These are phyloP conservation scores for Kingdonia uniflora DNA, from an alignment of 164 flowering plant species.

Conservation along the genomic window DNA sequence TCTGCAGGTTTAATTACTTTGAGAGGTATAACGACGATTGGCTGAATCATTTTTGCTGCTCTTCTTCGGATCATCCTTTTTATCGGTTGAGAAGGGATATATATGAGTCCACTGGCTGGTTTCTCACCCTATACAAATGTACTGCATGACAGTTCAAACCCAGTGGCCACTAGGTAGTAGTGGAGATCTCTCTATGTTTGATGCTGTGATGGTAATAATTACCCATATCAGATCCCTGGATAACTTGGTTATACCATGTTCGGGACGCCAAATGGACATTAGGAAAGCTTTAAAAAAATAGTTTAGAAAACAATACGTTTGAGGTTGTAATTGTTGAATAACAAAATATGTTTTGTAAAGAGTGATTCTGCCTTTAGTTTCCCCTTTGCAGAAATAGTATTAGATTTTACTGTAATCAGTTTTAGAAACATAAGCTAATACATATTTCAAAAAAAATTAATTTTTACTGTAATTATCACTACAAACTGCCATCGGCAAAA, in stretches of 20 bases:
- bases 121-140: constrained; percentile 37
- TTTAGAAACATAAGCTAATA: too few relatives aligned
- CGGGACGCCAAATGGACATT: constrained; percentile 66
- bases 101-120: constrained; percentile 34
- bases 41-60: constrained; percentile 30
- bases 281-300: not conserved
- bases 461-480: too few relatives aligned
- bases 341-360: constrained; percentile 13
- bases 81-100: constrained; percentile 30
- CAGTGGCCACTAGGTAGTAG: constrained; percentile 50
- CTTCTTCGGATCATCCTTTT: constrained; percentile 22
- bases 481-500: too few relatives aligned
- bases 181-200: constrained; percentile 36
- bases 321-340: constrained; percentile 14
- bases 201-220: constrained; percentile 29
- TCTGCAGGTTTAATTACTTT: constrained; percentile 48
- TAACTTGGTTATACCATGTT: constrained; percentile 44
- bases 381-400: constrained; percentile 2
- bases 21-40: constrained; percentile 46
- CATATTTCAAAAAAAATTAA: too few relatives aligned
- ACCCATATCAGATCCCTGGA: constrained; percentile 43
- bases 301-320: constrained; percentile 4
- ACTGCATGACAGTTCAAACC: constrained; percentile 12
- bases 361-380: constrained; percentile 8
- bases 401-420: too few relatives aligned